phyloP scores from a whole-genome alignment of 2,329 filamentous ascomycete genomes.

The Westerdykella sp. region DNA sequence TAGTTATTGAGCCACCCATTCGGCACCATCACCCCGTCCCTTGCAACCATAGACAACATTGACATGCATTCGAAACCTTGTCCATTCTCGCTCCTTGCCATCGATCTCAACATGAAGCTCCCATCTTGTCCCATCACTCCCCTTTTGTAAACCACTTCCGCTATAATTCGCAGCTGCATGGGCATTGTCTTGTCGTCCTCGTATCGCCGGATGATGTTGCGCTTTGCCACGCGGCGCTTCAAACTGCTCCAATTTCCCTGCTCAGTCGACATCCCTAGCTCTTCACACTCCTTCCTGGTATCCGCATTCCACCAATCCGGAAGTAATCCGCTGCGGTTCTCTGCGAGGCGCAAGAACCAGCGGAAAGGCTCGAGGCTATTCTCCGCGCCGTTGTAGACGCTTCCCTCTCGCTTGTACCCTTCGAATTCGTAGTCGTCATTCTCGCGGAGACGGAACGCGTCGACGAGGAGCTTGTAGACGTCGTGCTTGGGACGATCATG shows the following conservation, averaged over 20 bases:
- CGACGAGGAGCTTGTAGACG: slow-evolving; percentile 26
- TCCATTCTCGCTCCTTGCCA: slow-evolving; percentile 15
- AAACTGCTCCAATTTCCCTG: slow-evolving; percentile 13
- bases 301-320: slow-evolving; percentile 20
- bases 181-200: slow-evolving; percentile 12
- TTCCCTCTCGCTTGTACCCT: slow-evolving; percentile 7
- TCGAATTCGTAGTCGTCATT: slow-evolving; percentile 15
- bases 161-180: slow-evolving; percentile 26
- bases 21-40: too few relatives aligned
- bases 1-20: too few relatives aligned
- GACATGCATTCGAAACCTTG: too few relatives aligned
- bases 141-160: slow-evolving; percentile 12
- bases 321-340: slow-evolving; percentile 7
- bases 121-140: slow-evolving; percentile 14
- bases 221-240: slow-evolving; percentile 10
- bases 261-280: slow-evolving; percentile 6
- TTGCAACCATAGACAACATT: too few relatives aligned
- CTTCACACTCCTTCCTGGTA: slow-evolving; percentile 17
- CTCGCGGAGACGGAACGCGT: slow-evolving; percentile 23
- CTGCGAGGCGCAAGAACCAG: slow-evolving; percentile 12
- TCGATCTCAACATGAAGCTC: slow-evolving; percentile 10
- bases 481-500: slow-evolving; percentile 20
- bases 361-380: slow-evolving; percentile 15
- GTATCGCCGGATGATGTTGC: slow-evolving; percentile 18
- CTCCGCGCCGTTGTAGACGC: slow-evolving; percentile 13